Percentiles rank a stretch among this genome's conserved stretches.
These are phyloP conservation scores for Monilinia vaccinii-corymbosi DNA, from an alignment of 2,329 filamentous ascomycete genomes.

Conservation along the genomic window DNA sequence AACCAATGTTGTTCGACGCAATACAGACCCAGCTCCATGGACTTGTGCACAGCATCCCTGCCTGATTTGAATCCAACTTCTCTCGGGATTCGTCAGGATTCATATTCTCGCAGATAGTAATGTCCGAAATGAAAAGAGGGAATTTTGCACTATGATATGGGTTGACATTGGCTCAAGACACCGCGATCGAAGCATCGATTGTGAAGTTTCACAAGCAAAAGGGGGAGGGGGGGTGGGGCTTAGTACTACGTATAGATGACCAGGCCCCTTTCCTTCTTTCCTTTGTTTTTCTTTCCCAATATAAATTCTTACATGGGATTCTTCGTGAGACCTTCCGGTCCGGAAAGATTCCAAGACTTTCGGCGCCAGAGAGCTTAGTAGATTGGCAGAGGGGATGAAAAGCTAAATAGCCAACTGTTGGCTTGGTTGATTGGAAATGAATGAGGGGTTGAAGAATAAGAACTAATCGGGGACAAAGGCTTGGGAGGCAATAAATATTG, in stretches of 20 bases:
- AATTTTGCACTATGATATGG: neutral
- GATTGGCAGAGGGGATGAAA: neutral
- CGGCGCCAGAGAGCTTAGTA: too few relatives aligned
- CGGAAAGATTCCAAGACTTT: neutral
- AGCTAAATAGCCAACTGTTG: neutral
- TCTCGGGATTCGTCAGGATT: neutral
- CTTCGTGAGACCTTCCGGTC: neutral
- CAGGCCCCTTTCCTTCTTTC: neutral
- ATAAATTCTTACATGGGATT: neutral
- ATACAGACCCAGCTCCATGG: slow-evolving; percentile 1
- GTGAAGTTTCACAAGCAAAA: neutral
- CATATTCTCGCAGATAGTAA: neutral
- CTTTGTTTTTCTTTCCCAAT: neutral
- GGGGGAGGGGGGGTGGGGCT: neutral
- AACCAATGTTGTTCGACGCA: neutral
- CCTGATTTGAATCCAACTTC: neutral
- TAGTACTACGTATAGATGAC: neutral
- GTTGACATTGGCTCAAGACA: neutral
- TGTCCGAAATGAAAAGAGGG: neutral
- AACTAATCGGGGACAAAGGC: neutral
- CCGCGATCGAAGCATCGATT: neutral
- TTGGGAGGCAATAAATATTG: neutral
- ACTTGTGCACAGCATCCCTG: neutral
- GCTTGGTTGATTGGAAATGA: neutral
- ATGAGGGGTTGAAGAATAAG: neutral